Conservation (phyloP, 2,329 filamentous ascomycete genomes). For the Sporothrix variecibatus region DNA sequence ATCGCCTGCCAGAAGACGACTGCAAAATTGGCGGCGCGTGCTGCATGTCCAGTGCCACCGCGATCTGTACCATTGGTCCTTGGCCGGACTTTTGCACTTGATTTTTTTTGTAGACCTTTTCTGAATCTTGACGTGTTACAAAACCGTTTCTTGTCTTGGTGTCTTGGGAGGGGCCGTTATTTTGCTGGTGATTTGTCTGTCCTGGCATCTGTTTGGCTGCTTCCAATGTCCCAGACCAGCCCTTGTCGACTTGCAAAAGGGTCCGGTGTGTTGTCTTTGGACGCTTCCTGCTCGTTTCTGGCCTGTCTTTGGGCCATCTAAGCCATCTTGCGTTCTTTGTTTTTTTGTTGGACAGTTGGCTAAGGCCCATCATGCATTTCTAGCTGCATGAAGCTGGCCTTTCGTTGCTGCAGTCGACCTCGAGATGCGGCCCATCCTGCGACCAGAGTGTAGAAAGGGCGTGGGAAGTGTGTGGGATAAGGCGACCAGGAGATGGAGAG, state of each 20-base stretch:
- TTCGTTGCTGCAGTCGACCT: not conserved
- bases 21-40: not conserved
- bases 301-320: not conserved
- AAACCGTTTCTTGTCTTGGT: not conserved
- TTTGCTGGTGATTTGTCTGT: not conserved
- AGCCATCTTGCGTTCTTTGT: not conserved
- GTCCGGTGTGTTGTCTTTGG: constrained; percentile 1
- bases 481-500: not conserved
- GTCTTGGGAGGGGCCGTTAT: not conserved
- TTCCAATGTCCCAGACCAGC: too few species aligned
- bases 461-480: not conserved
- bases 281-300: constrained; percentile 3
- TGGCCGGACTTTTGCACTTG: not conserved
- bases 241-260: not conserved
- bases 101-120: not conserved
- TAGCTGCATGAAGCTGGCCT: constrained; percentile 12
- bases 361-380: constrained; percentile 11
- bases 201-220: not conserved
- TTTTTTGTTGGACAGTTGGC: not conserved
- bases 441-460: not conserved
- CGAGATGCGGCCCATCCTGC: not conserved
- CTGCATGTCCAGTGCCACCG: constrained; percentile 12
- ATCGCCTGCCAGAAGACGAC: not conserved
- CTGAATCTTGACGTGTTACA: not conserved
- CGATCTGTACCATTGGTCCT: not conserved